These are phyloP conservation scores for Calonectria pauciramosa DNA, from an alignment of 2,329 filamentous ascomycete species.

Conservation along the genomic window DNA sequence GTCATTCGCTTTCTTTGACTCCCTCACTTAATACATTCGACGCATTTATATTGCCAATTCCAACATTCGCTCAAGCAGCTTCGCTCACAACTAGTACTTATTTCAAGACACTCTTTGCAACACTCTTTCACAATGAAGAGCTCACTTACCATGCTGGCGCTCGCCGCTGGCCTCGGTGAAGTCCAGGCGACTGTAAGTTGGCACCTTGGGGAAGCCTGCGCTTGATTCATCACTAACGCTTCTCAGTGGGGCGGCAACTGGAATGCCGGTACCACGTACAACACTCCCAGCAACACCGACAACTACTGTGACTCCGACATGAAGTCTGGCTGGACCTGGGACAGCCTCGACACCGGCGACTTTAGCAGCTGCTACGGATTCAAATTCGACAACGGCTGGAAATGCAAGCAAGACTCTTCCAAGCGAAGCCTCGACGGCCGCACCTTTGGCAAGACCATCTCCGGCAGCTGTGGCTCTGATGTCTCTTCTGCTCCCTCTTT, in stretches of 20 bases:
- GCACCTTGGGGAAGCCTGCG: no score
- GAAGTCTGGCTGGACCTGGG: conserved; percentile 79
- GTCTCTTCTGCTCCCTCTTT: conserved; percentile 70
- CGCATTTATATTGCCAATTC: conserved; percentile 23
- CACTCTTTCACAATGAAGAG: conserved; percentile 63
- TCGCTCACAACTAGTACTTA: conserved; percentile 32
- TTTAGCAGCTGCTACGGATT: conserved; percentile 80
- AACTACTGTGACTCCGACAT: conserved; percentile 84
- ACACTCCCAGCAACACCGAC: conserved; percentile 78
- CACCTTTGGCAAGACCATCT: conserved; percentile 71
- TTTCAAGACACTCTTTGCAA: conserved; percentile 24
- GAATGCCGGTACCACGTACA: conserved; percentile 64
- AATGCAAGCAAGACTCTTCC: conserved; percentile 70
- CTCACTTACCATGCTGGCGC: conserved; percentile 61
- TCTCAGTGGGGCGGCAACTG: conserved; percentile 25
- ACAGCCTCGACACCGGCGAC: conserved; percentile 69
- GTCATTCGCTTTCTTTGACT: conserved; percentile 70
- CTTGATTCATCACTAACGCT: conserved; percentile 21
- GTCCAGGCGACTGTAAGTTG: conserved; percentile 62
- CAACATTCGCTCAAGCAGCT: conserved; percentile 37
- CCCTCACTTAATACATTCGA: conserved; percentile 48
- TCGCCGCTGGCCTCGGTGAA: conserved; percentile 65
- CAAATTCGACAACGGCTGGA: conserved; percentile 78
- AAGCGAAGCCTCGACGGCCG: conserved; percentile 72
- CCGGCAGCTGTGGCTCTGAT: conserved; percentile 64